A percentile compares a stretch with the other conserved stretches of the same genome.
These are phyloP conservation scores for Coprinopsis cinerea DNA, from an alignment of 768 basidiomycete species.

Conservation along the genomic window DNA sequence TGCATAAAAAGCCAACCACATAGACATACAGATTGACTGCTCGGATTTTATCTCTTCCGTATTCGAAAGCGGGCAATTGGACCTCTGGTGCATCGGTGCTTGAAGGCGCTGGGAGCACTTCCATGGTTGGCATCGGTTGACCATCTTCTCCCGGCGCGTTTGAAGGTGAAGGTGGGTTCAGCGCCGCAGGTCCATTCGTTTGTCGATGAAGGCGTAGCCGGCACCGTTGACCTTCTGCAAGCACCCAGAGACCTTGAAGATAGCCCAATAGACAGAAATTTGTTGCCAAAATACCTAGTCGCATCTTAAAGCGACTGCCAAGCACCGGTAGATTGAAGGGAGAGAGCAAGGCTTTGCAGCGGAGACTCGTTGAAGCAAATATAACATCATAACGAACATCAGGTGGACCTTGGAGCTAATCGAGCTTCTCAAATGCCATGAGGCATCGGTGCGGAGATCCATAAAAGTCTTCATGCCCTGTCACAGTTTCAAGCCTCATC, in stretches of 20 bases:
- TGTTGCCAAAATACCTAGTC: too few relatives aligned
- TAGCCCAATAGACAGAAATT: not conserved
- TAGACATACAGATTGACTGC: constrained; percentile 57
- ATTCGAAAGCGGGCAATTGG: constrained; percentile 9
- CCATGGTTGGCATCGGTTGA: not conserved
- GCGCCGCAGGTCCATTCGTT: not conserved
- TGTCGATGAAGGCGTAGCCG: not conserved
- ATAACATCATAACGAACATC: too few relatives aligned
- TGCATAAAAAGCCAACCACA: constrained; percentile 1
- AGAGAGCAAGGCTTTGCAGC: too few relatives aligned
- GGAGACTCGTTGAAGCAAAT: too few relatives aligned
- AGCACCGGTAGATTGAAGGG: too few relatives aligned
- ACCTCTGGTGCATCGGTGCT: not conserved
- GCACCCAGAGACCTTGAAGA: not conserved
- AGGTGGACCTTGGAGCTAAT: too few relatives aligned
- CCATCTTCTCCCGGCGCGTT: not conserved
- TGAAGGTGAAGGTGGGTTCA: not conserved
- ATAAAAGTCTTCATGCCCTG: too few relatives aligned
- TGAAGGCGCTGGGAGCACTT: not conserved
- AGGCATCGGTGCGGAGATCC: too few relatives aligned
- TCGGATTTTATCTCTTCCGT: constrained; percentile 30
- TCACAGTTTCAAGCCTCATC: too few relatives aligned
- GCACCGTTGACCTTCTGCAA: not conserved
- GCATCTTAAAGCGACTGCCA: too few relatives aligned
- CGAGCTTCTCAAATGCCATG: too few relatives aligned